Base-by-base conservation (phyloP, 495 filamentous ascomycete genomes). In the Hypomontagnella monticulosa region DNA sequence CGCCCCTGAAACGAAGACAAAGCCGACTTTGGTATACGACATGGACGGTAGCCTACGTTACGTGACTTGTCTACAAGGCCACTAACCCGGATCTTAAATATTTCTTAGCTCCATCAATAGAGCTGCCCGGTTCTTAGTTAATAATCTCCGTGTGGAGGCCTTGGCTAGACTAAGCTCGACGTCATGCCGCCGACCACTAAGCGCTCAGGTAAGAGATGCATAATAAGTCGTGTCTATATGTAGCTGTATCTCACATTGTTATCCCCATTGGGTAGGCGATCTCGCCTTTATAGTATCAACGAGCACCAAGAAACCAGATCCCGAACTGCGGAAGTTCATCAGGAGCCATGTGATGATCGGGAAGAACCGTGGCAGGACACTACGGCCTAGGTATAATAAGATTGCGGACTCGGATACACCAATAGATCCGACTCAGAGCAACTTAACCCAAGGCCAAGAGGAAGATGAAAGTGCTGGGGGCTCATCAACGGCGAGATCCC, bases 341-440 rank as follows among this genome's bases (percentile, higher is more conserved):
- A 72, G 80, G 34, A 80, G 78, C 58, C 77, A 81, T 73, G 81
- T 82, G 1, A 84, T 83, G 81, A 68, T 73, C 4, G 81, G 81
- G 4, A 83, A 81, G 71, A 84, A 84, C 55, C 69, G 67, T 34
- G 71, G 56, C 14, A 65, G 48, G 43, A 50, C 12, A 20, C 30
- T 53, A n/a, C 42, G 36, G 1, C 53, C 51, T 15, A 55, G 32
- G 23, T 4, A 42, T 10, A 49, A 56, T 6, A 60, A 66, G 46
- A 4, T 19, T 4, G 14, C 8, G 10, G 63, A 33, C 4, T 33
- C 43, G 19, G 20, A 42, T 6, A 8, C 20, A 10, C 10, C 23
- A 30, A 38, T 11, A 4, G 51, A 37, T 5, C 11, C 27, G 10
- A 38, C 27, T 32, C 14, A 42, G 4, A 15, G 8, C 14, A 57